phyloP scores from a whole-genome alignment of 1,284 basidiomycete species.

The Phenoliferia sp. region DNA sequence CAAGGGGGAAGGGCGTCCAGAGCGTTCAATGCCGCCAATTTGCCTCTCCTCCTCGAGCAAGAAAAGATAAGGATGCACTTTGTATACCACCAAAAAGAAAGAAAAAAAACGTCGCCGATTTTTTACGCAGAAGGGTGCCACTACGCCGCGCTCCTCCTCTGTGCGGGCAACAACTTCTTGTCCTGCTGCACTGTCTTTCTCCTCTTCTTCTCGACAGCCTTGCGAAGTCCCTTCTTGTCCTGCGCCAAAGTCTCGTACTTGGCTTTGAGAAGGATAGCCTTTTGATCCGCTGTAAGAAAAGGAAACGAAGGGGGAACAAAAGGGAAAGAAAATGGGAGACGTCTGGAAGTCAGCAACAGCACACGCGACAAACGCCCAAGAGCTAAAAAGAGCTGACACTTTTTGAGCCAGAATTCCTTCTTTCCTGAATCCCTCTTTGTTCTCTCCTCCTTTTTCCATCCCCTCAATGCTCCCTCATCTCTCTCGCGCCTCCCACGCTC shows the following conservation, averaged over 20 bases:
- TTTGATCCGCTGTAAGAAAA: constrained; percentile 29
- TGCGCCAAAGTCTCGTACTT: constrained; percentile 32
- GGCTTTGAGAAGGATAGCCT: constrained; percentile 32
- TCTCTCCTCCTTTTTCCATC: constrained; percentile 62
- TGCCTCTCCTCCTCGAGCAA: too few species aligned
- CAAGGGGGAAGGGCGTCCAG: too few species aligned
- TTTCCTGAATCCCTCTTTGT: constrained; percentile 72
- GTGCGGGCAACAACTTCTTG: not conserved
- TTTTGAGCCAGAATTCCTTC: constrained; percentile 80
- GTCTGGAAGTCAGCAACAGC: not conserved
- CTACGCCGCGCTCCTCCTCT: too few species aligned
- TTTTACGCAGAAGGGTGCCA: too few species aligned
- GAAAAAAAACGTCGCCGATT: too few species aligned
- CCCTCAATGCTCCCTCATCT: constrained; percentile 53
- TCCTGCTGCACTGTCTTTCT: constrained; percentile 6
- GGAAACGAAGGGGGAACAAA: not conserved
- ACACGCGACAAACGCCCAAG: not conserved
- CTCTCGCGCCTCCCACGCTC: constrained; percentile 51
- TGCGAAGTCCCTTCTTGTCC: constrained; percentile 35
- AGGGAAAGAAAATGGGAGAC: not conserved
- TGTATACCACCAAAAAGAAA: too few species aligned
- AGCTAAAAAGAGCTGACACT: constrained; percentile 52
- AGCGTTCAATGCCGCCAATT: too few species aligned
- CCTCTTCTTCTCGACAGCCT: constrained; percentile 32
- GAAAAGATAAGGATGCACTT: too few species aligned